Conservation (phyloP, 1,139 yeast species). For the Suhomyces chickasaworum region DNA sequence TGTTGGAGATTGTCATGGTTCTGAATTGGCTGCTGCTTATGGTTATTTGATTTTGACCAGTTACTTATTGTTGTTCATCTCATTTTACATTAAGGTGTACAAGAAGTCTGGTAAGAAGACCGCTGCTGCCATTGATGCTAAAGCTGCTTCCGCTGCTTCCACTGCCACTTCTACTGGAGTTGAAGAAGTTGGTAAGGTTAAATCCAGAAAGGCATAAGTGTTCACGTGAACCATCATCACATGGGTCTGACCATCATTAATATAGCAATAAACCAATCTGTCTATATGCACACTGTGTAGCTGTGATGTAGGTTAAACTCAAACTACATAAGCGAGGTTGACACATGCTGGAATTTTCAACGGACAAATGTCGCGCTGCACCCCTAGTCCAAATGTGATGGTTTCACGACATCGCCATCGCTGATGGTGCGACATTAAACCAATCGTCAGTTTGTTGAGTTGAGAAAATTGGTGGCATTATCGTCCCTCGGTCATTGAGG, state of each 20-base stretch:
- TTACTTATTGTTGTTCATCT: constrained; percentile 86
- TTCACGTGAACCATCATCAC: background rate
- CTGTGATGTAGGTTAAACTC: background rate
- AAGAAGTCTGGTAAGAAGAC: constrained; percentile 45
- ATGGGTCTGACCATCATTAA: background rate
- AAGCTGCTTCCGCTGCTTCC: constrained; percentile 15
- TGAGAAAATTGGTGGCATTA: background rate
- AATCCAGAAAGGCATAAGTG: constrained; percentile 46
- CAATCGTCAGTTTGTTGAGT: background rate
- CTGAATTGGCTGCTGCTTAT: constrained; percentile 86
- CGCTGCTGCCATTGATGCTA: constrained; percentile 18
- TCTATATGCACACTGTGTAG: background rate
- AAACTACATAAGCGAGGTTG: background rate
- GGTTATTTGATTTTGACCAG: constrained; percentile 90
- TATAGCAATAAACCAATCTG: background rate
- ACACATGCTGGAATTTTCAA: background rate
- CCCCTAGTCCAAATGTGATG: background rate
- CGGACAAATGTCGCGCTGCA: background rate
- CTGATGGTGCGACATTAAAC: background rate
- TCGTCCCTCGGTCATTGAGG: background rate
- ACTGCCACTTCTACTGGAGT: constrained; percentile 18
- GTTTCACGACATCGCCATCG: background rate
- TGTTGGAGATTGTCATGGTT: constrained; percentile 87
- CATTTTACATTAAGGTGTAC: constrained; percentile 90
- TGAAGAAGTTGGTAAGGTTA: constrained; percentile 35